phyloP scores from a whole-genome alignment of 805 yeast genomes.

The Lachancea sp. region DNA sequence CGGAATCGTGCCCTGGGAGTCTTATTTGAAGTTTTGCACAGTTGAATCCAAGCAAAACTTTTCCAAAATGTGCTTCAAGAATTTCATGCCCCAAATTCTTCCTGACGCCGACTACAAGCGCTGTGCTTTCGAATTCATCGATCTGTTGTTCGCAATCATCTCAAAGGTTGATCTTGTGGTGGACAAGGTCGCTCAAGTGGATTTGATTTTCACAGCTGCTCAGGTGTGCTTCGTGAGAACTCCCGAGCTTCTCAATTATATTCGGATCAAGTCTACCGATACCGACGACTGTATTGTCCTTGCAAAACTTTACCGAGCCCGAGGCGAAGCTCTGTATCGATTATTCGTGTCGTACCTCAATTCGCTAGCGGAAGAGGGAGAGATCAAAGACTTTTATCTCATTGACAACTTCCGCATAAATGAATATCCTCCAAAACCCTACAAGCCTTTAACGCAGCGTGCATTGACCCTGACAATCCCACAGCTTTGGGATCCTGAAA shows the following conservation, averaged over 20 bases:
- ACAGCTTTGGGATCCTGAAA: slow-evolving; percentile 6
- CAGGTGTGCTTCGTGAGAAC: slow-evolving; percentile 33
- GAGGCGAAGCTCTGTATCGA: slow-evolving; percentile 33
- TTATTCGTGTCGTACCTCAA: slow-evolving; percentile 33
- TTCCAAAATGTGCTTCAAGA: slow-evolving; percentile 31
- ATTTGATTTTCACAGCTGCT: slow-evolving; percentile 34
- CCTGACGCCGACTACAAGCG: slow-evolving; percentile 34
- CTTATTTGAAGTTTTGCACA: slow-evolving; percentile 25
- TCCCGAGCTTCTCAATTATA: slow-evolving; percentile 10
- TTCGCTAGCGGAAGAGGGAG: slow-evolving; percentile 29
- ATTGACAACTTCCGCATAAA: slow-evolving; percentile 31
- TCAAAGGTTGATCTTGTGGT: slow-evolving; percentile 28
- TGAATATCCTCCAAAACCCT: slow-evolving; percentile 32
- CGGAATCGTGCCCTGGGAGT: slow-evolving; percentile 34
- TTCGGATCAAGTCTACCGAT: slow-evolving; percentile 1
- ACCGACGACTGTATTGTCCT: slow-evolving; percentile 30
- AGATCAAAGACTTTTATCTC: slow-evolving; percentile 27
- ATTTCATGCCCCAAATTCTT: slow-evolving; percentile 29
- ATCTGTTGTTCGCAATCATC: slow-evolving; percentile 28
- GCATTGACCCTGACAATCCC: slow-evolving; percentile 35
- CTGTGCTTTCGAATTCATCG: slow-evolving; percentile 34
- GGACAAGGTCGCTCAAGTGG: slow-evolving; percentile 28
- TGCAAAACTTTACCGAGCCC: slow-evolving; percentile 29
- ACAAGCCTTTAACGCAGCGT: slow-evolving; percentile 31
- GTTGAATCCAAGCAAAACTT: slow-evolving; percentile 22